Conservation (phyloP, 805 yeast species). For the Jamesozyma gamospora region DNA sequence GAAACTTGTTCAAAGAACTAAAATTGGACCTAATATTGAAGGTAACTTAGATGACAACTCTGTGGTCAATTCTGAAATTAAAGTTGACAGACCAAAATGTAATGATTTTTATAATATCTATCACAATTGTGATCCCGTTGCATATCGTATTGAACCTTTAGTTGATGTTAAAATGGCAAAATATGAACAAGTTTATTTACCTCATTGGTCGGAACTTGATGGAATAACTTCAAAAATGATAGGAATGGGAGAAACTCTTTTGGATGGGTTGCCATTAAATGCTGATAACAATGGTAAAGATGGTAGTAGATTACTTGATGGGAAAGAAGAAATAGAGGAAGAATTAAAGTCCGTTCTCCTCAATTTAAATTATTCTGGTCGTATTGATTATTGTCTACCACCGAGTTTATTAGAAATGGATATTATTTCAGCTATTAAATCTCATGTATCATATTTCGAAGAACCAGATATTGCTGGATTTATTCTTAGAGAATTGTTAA, state of each 20-base stretch:
- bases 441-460: slow-evolving; percentile 84
- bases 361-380: slow-evolving; percentile 55
- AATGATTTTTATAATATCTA: slow-evolving; percentile 68
- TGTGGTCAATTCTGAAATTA: slow-evolving; percentile 4
- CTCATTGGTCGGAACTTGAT: slow-evolving; percentile 20
- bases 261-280: slow-evolving; percentile 12
- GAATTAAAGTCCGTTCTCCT: slow-evolving; percentile 22
- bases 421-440: slow-evolving; percentile 68
- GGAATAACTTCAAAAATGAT: slow-evolving; percentile 23
- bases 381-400: slow-evolving; percentile 74
- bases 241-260: slow-evolving; percentile 18
- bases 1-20: slow-evolving; percentile 57
- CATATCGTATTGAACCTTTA: slow-evolving; percentile 82
- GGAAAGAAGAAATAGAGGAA: not conserved
- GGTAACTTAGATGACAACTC: slow-evolving; percentile 18
- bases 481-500: slow-evolving; percentile 47
- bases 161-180: slow-evolving; percentile 29
- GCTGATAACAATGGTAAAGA: not conserved
- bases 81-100: slow-evolving; percentile 38
- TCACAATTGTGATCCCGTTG: slow-evolving; percentile 88
- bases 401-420: slow-evolving; percentile 75
- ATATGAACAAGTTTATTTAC: slow-evolving; percentile 19
- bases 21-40: slow-evolving; percentile 30
- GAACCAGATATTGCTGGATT: slow-evolving; percentile 79
- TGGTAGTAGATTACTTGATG: not conserved